A percentile compares a stretch with the other conserved stretches of the same genome.
These are phyloP conservation scores for Veloboletus limbatus DNA, from an alignment of 1,284 basidiomycete genomes.

Conservation along the genomic window DNA sequence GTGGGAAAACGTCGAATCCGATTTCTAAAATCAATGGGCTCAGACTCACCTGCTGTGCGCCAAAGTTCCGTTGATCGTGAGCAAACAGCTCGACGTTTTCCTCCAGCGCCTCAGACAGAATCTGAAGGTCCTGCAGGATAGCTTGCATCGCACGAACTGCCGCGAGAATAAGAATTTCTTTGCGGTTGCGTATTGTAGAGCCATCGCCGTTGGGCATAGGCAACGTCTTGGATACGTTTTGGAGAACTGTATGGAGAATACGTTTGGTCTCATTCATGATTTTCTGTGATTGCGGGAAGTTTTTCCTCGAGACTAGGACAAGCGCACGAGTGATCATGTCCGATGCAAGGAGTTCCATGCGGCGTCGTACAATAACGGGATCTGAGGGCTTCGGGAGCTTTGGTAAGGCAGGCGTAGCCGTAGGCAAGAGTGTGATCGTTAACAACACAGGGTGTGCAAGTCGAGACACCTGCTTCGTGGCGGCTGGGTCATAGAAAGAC, in stretches of 20 bases:
- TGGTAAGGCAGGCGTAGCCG: slow-evolving; percentile 37
- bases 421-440: slow-evolving; percentile 82
- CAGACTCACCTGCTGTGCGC: slow-evolving; percentile 80
- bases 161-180: slow-evolving; percentile 67
- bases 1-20: slow-evolving; percentile 4
- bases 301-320: slow-evolving; percentile 84
- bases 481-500: slow-evolving; percentile 86
- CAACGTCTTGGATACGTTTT: slow-evolving; percentile 72
- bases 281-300: slow-evolving; percentile 81
- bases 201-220: slow-evolving; percentile 50
- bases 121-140: slow-evolving; percentile 81
- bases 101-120: slow-evolving; percentile 80
- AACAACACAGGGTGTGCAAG: slow-evolving; percentile 86
- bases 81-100: slow-evolving; percentile 89
- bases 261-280: slow-evolving; percentile 87
- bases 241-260: slow-evolving; percentile 81
- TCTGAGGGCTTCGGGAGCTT: slow-evolving; percentile 62
- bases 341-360: slow-evolving; percentile 89
- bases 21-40: background rate
- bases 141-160: slow-evolving; percentile 79
- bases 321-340: slow-evolving; percentile 95
- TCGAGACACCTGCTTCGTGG: slow-evolving; percentile 76
- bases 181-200: slow-evolving; percentile 58
- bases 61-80: slow-evolving; percentile 87
- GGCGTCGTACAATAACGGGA: slow-evolving; percentile 82